Conservation (phyloP, 2,329 filamentous ascomycete genomes). For the Biscogniauxia sp. region DNA sequence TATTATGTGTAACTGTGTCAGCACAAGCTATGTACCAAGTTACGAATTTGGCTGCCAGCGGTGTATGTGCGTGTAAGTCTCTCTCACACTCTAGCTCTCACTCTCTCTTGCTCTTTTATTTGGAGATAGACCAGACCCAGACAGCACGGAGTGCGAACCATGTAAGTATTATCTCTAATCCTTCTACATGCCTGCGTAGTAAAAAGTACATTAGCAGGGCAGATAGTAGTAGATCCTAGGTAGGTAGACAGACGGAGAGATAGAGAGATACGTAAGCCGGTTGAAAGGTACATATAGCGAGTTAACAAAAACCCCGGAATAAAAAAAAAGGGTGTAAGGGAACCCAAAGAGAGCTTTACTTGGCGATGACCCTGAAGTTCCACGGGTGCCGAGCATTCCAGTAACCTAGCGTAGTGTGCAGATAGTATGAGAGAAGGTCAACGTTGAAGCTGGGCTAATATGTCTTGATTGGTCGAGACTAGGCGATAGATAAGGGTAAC, state of each 20-base stretch:
- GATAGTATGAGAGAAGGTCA: not conserved
- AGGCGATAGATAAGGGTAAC: constrained; percentile 18
- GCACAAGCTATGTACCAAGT: constrained; percentile 14
- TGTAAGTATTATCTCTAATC: constrained; percentile 9
- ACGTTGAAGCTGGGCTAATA: constrained; percentile 2
- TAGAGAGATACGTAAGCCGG: no score
- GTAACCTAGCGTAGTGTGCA: no score
- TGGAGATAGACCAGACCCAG: constrained; percentile 3
- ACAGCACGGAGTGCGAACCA: constrained; percentile 2
- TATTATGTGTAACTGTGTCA: constrained; percentile 20
- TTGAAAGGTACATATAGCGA: no score
- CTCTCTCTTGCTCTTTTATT: no score
- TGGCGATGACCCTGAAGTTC: constrained; percentile 9
- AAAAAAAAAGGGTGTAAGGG: constrained; percentile 8
- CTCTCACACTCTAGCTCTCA: no score
- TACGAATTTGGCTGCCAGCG: constrained; percentile 12
- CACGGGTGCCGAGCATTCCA: constrained; percentile 9
- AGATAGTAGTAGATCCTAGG: no score
- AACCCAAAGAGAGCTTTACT: constrained; percentile 14
- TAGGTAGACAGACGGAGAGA: no score
- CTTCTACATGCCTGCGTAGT: constrained; percentile 16
- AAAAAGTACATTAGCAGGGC: constrained; percentile 2
- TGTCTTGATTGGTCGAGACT: constrained; percentile 11
- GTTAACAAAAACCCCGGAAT: no score
- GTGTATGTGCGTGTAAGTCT: not conserved